Percentiles rank a stretch among this genome's conserved stretches.
These are phyloP conservation scores for Schizonepeta tenuifolia DNA, from an alignment of 257 asterid species.

Conservation along the genomic window DNA sequence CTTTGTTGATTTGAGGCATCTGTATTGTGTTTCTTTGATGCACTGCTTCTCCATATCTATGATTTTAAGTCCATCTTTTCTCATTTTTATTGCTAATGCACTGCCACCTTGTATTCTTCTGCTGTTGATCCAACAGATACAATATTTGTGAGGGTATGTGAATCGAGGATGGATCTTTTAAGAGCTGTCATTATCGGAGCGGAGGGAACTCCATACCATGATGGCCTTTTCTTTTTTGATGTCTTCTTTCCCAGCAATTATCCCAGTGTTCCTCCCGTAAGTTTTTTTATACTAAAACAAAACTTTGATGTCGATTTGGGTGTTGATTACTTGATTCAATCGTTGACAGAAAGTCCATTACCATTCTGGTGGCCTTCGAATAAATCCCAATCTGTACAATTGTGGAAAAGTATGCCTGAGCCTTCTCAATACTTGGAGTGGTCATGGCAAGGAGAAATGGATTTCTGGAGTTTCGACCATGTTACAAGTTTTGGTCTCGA, in stretches of 20 bases:
- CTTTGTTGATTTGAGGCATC: constrained; percentile 6
- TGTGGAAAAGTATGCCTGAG: constrained; percentile 93
- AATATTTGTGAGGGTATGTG: constrained; percentile 85
- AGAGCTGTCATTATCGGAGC: constrained; percentile 92
- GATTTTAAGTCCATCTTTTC: not conserved
- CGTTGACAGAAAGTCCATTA: constrained; percentile 71
- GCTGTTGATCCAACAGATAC: constrained; percentile 50
- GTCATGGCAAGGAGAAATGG: constrained; percentile 79
- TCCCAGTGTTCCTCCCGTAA: constrained; percentile 90
- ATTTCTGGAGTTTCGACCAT: constrained; percentile 72
- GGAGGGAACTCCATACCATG: constrained; percentile 96
- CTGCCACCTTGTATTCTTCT: constrained; percentile 20
- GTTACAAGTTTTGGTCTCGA: constrained; percentile 91
- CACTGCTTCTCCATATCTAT: constrained; percentile 4
- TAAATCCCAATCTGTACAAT: constrained; percentile 82
- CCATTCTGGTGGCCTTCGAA: constrained; percentile 86
- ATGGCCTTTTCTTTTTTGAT: constrained; percentile 93
- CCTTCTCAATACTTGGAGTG: constrained; percentile 91
- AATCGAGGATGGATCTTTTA: constrained; percentile 91
- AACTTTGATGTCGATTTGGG: not conserved
- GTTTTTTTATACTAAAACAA: constrained; percentile 28
- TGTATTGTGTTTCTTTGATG: not conserved
- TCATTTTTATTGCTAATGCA: not conserved
- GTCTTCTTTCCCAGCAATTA: constrained; percentile 72
- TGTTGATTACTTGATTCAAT: constrained; percentile 18